Evolutionary conservation across 2,329 filamentous ascomycete genomes (phyloP), one percentile per base, ranked within the genome.

Genomic region (Leptographium procerum): DNA sequence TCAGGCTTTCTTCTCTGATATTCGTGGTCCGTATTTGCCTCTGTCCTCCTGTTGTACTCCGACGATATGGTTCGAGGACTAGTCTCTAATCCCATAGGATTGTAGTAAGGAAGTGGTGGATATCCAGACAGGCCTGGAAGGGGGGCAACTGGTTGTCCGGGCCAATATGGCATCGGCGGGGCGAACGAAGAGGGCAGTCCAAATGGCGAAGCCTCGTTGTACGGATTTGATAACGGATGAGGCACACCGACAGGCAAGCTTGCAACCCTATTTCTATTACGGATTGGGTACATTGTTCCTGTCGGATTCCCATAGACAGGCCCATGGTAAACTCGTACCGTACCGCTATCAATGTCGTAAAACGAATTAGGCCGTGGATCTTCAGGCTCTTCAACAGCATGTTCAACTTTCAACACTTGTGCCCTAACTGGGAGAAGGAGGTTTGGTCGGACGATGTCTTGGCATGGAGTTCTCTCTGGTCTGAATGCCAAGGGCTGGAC

Each of bases 291-390:
- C n/a, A 80, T 64, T 2, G 69, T 53, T 66, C 1, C 72, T 72
- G 28, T 72, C 69, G 28, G 76, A 74, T 61, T 80, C 80, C 80
- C 80, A 64, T 81, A 84, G 0, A 72, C 70, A 3, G 77, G 75
- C 0, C 81, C 81, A 61, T 84, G 77, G 61, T 84, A 84, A 29
- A 84, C 75, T 16, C 80, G 77, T 55, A 82, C 71, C 24, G 81
- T 68, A 34, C 79, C 77, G 61, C 75, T 73, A 52, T 73, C 71
- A n/a, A 71, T 66, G 63, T 85, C 81, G 64, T 77, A 79, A 65
- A 80, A 85, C 48, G 82, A 79, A 64, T 85, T 85, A 14, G 81
- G 82, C 2, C 73, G 72, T 10, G 81, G 81, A 61, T 84, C 81
- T 50, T 75, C 69, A 4, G 71, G 70, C 1, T 68, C 70, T 63